Percentiles rank a stretch among this genome's conserved stretches.
phyloP scores from a whole-genome alignment of 768 basidiomycete genomes.

The Baorangia bicolor region DNA sequence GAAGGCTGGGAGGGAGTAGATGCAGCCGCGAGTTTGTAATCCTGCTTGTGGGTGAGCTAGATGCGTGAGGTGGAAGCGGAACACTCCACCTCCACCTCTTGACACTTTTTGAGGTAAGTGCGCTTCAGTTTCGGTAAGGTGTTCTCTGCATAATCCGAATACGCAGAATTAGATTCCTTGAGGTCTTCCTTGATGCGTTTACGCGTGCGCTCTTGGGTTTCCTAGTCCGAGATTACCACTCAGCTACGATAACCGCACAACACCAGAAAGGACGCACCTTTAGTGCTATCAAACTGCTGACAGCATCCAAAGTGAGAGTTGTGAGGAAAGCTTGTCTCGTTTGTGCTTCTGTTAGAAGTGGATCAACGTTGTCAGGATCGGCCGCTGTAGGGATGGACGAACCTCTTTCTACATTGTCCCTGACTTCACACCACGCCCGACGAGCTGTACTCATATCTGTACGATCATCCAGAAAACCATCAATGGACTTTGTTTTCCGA shows the following conservation, averaged over 20 bases:
- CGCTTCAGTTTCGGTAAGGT: conserved; percentile 80
- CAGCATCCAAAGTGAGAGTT: conserved; percentile 70
- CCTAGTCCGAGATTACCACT: conserved; percentile 42
- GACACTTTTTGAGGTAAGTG: conserved; percentile 79
- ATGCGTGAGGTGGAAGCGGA: not conserved
- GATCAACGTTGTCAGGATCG: not conserved
- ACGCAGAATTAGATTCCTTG: conserved; percentile 71
- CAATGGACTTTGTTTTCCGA: conserved; percentile 66
- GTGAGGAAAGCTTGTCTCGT: conserved; percentile 76
- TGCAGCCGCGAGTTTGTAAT: conserved; percentile 54
- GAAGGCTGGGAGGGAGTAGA: conserved; percentile 29
- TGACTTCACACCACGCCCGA: conserved; percentile 78
- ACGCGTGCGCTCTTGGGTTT: conserved; percentile 88
- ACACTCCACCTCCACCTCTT: conserved; percentile 74
- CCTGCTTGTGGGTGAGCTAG: conserved; percentile 41
- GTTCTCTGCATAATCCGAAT: conserved; percentile 79
- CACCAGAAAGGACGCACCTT: conserved; percentile 47
- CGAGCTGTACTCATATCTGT: conserved; percentile 62
- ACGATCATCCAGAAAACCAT: conserved; percentile 72
- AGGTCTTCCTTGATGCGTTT: conserved; percentile 91
- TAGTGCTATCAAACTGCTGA: conserved; percentile 62
- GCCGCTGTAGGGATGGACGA: conserved; percentile 13
- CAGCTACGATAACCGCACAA: not conserved
- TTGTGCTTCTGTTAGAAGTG: conserved; percentile 62
- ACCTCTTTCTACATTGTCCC: conserved; percentile 86